Evolutionary conservation across 2,329 filamentous ascomycete genomes (phyloP).

Genomic region (Microdochium nivale): DNA sequence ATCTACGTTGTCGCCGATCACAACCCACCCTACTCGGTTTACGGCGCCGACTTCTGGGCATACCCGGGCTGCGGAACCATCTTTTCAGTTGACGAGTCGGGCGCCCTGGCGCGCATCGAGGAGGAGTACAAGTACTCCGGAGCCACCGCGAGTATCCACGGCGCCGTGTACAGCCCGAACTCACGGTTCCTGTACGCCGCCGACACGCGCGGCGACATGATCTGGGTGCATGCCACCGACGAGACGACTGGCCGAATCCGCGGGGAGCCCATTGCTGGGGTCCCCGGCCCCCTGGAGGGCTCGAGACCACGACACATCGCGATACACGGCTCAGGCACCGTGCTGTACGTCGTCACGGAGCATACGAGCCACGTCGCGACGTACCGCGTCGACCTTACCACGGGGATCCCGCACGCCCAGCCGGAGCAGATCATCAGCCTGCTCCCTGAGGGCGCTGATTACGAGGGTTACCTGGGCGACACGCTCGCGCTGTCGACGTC

Average conservation of each 20-base stretch:
- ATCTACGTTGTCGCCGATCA: conserved; percentile 14
- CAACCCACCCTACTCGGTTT: conserved; percentile 15
- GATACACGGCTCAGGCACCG: conserved; percentile 13
- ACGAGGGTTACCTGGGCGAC: conserved; percentile 20
- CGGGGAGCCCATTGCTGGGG: not conserved
- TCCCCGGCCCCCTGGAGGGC: conserved; percentile 8
- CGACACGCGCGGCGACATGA: conserved; percentile 35
- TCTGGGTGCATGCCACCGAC: conserved; percentile 20
- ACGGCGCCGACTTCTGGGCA: conserved; percentile 17
- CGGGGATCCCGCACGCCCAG: not conserved
- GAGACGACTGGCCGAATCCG: conserved; percentile 7
- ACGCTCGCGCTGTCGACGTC: conserved; percentile 19
- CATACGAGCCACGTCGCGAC: conserved; percentile 14
- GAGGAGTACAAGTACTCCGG: conserved; percentile 34
- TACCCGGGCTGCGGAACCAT: conserved; percentile 16
- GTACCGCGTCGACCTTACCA: conserved; percentile 8
- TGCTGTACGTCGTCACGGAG: conserved; percentile 17
- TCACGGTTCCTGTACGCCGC: conserved; percentile 37
- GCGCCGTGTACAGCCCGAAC: conserved; percentile 34
- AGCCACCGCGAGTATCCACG: conserved; percentile 34
- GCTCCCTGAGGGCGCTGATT: conserved; percentile 10
- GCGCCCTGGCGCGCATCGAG: conserved; percentile 28
- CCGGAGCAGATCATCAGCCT: conserved; percentile 4
- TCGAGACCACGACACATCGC: conserved; percentile 17
- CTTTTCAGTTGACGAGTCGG: conserved; percentile 31